Evolutionary conservation across 2,329 filamentous ascomycete genomes (phyloP).

Genomic region (Pseudogymnoascus sp.): DNA sequence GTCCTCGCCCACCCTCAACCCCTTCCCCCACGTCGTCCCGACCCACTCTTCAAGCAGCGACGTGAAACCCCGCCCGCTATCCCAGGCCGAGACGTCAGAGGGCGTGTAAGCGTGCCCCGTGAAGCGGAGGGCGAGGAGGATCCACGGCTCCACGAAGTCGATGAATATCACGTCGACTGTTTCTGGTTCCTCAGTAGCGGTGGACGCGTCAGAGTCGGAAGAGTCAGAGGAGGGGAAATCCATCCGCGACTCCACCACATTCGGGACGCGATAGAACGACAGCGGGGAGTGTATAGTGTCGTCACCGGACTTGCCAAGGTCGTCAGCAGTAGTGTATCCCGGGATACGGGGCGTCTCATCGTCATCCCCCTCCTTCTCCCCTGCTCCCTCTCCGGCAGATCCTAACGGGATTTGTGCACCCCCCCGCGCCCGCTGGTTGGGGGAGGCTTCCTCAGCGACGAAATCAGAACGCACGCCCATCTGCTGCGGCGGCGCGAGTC

Average conservation of each 20-base stretch:
- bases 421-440: slow-evolving; percentile 17
- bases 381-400: no score
- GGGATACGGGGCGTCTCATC: slow-evolving; percentile 39
- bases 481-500: slow-evolving; percentile 27
- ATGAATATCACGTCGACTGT: slow-evolving; percentile 84
- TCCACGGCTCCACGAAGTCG: slow-evolving; percentile 80
- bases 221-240: slow-evolving; percentile 42
- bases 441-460: not conserved
- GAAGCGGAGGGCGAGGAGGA: slow-evolving; percentile 65
- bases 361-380: no score
- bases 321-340: slow-evolving; percentile 87
- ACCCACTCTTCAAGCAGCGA: slow-evolving; percentile 52
- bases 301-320: slow-evolving; percentile 75
- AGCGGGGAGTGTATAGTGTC: slow-evolving; percentile 77
- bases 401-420: slow-evolving; percentile 29
- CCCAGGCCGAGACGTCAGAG: slow-evolving; percentile 44
- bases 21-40: slow-evolving; percentile 44
- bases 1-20: no score
- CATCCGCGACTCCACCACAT: slow-evolving; percentile 67
- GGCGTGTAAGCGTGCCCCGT: slow-evolving; percentile 43
- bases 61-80: slow-evolving; percentile 45
- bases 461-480: slow-evolving; percentile 18
- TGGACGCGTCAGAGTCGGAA: no score
- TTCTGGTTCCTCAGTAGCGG: slow-evolving; percentile 46
- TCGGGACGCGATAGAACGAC: slow-evolving; percentile 69